Percentiles rank a stretch among this genome's conserved stretches.
Conservation (phyloP, 306 rosid genomes). For the Macrotyloma uniflorum region DNA sequence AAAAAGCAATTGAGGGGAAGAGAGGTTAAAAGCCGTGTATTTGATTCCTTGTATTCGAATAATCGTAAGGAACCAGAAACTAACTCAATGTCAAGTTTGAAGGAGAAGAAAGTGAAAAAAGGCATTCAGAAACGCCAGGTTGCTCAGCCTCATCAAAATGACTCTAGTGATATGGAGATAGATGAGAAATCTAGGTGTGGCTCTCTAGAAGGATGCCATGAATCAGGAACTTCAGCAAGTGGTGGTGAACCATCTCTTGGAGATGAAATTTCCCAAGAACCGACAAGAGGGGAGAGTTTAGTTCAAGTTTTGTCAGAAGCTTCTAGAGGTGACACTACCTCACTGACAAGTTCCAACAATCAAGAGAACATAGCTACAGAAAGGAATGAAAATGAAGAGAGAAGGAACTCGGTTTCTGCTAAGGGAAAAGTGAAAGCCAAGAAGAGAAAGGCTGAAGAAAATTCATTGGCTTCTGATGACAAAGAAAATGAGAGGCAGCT, state of each 20-base stretch:
- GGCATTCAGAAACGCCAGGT: slow-evolving; percentile 41
- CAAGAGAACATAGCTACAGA: slow-evolving; percentile 34
- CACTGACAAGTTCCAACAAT: slow-evolving; percentile 38
- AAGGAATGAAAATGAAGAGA: slow-evolving; percentile 42
- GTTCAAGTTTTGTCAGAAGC: slow-evolving; percentile 36
- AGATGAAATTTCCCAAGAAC: slow-evolving; percentile 20
- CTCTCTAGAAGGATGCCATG: slow-evolving; percentile 47
- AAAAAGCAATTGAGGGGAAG: slow-evolving; percentile 68
- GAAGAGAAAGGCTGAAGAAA: slow-evolving; percentile 52
- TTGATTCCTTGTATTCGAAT: slow-evolving; percentile 57
- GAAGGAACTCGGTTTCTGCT: slow-evolving; percentile 24
- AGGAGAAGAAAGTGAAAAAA: slow-evolving; percentile 50
- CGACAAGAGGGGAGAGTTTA: slow-evolving; percentile 25
- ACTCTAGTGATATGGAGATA: slow-evolving; percentile 62
- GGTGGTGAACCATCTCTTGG: slow-evolving; percentile 25
- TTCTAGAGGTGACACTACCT: slow-evolving; percentile 35
- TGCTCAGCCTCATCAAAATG: slow-evolving; percentile 35
- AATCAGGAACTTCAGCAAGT: slow-evolving; percentile 42
- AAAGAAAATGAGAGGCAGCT: slow-evolving; percentile 48
- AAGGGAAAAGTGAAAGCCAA: slow-evolving; percentile 30
- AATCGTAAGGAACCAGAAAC: slow-evolving; percentile 50
- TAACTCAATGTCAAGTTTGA: slow-evolving; percentile 41
- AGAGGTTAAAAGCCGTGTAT: slow-evolving; percentile 88
- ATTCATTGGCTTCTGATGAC: slow-evolving; percentile 44
- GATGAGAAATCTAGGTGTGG: slow-evolving; percentile 63